These are phyloP conservation scores for Solanum chilense DNA, from an alignment of 257 asterid species.

Conservation along the genomic window DNA sequence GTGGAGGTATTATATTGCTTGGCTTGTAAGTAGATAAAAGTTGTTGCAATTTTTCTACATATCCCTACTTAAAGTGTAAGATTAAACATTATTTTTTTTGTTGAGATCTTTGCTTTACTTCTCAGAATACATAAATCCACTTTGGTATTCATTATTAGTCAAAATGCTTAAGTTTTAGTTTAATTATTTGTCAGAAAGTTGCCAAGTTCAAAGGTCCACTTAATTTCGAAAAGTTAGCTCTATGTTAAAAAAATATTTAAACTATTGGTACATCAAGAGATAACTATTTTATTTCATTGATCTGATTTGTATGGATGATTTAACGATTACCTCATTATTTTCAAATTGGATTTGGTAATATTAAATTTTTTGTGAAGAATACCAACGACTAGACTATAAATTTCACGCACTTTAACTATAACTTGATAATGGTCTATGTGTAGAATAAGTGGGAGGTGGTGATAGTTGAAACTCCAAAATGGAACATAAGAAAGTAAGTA, in stretches of 20 bases:
- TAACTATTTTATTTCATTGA: not conserved
- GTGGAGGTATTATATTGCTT: constrained; percentile 46
- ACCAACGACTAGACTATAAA: not conserved
- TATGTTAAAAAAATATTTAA: not conserved
- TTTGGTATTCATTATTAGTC: constrained; percentile 13
- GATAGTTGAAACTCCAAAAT: not conserved
- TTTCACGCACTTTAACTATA: not conserved
- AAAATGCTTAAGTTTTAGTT: not conserved
- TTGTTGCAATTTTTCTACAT: constrained; percentile 19
- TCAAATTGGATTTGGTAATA: not conserved
- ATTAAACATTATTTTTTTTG: constrained; percentile 4
- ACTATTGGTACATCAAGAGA: not conserved
- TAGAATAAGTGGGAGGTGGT: too few relatives aligned
- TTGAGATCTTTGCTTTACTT: constrained; percentile 79
- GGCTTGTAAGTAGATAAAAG: constrained; percentile 67
- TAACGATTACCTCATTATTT: not conserved
- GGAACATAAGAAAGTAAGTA: not conserved
- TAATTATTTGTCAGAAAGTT: not conserved
- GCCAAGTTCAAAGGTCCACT: not conserved
- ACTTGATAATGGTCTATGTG: not conserved
- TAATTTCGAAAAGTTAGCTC: too few relatives aligned
- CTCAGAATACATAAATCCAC: constrained; percentile 34
- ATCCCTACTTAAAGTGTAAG: constrained; percentile 77
- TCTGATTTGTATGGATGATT: not conserved
- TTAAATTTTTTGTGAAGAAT: not conserved